Evolutionary conservation across 148 eudicot genomes (phyloP).

Genomic region (Vaccinium myrtillus): DNA sequence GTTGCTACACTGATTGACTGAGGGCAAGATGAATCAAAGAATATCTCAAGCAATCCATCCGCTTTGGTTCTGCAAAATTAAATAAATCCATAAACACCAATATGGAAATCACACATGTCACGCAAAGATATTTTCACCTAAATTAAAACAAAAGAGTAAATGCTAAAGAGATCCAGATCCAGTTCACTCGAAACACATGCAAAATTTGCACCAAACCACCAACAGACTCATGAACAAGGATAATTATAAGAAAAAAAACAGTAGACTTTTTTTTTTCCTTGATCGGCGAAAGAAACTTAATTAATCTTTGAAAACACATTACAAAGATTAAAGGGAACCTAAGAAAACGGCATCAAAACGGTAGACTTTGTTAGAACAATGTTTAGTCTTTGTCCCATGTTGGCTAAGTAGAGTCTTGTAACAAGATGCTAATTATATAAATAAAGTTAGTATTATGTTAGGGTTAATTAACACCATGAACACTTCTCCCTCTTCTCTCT

Average conservation of each 20-base stretch:
- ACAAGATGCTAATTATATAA: too few species aligned
- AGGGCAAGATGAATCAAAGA: constrained; percentile 55
- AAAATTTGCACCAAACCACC: neutral
- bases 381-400: too few species aligned
- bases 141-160: neutral
- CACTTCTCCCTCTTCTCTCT: too few species aligned
- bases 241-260: neutral
- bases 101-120: neutral
- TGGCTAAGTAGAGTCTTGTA: too few species aligned
- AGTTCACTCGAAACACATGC: neutral
- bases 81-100: constrained; percentile 13
- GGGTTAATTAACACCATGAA: too few species aligned
- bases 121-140: neutral
- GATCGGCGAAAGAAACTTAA: too few species aligned
- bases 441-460: too few species aligned
- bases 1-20: constrained; percentile 59
- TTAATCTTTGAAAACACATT: too few species aligned
- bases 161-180: constrained; percentile 15
- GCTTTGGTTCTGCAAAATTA: constrained; percentile 58
- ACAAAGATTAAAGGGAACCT: too few species aligned
- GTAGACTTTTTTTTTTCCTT: too few species aligned
- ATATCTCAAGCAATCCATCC: constrained; percentile 44
- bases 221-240: neutral
- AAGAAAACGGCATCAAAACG: too few species aligned
- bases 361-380: too few species aligned